Evolutionary conservation across 805 yeast genomes (phyloP), one percentile per base, ranked within the genome.

Genomic region (Wickerhamomyces canadensis): DNA sequence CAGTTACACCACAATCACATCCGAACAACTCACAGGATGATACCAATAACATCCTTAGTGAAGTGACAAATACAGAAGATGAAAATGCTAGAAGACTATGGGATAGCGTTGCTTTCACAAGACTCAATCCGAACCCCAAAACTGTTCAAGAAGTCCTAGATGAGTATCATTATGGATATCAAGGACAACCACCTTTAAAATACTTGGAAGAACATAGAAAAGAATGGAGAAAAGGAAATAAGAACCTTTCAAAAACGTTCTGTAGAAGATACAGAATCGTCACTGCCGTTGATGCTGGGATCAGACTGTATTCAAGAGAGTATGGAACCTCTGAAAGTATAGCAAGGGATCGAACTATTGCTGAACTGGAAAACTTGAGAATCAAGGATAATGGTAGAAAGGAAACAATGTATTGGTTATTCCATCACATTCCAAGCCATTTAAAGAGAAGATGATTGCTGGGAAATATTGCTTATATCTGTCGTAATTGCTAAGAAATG

Each of bases 331-430:
- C 36, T 29, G 51, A 47, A 21, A 27, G 18, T 13, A 25, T 40
- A 9, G 59, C 59, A 3, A 45, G 45, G 16, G 58, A 54, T 10
- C 41, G 43, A 24, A 41, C 44, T 27, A 31, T 54, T 19, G 33
- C 27, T 12, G 58, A 55, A 25, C 29, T 55, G n/a, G 60, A 55
- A 36, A 24, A 25, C 11, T 16, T 37, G 31, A 45, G 60, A 37
- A 30, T 31, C 1, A 52, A 48, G 34, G 47, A 40, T 1, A 42
- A 43, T 34, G 58, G 60, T 13, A 51, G 48, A 25, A 54, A 50
- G 31, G 56, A 54, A 32, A 49, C 60, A 0, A 51, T 55, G 56
- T 55, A 55, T 33, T 55, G 60, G 60, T 34, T 55, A 17, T 54
- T 54, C 42, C 57, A 54, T 31, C 49, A 55, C 34, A 29, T 55